These are phyloP conservation scores for Lathyrus aphaca DNA, from an alignment of 306 rosid species.

Conservation along the genomic window DNA sequence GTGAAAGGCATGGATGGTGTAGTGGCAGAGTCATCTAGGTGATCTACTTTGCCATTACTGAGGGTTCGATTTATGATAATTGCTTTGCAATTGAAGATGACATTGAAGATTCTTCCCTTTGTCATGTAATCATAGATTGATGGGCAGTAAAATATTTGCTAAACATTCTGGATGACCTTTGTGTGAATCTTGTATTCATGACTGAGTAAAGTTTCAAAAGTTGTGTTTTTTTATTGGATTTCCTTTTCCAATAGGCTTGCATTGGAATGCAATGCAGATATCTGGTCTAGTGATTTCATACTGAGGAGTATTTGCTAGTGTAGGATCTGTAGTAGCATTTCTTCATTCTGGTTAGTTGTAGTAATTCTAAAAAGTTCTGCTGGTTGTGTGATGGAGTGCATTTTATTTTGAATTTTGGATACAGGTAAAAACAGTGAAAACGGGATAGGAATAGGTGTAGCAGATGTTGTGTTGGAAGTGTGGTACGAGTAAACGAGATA, in stretches of 20 bases:
- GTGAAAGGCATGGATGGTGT: too few species aligned
- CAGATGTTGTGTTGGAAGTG: too few species aligned
- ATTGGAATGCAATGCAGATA: constrained; percentile 14
- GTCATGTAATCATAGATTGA: too few species aligned
- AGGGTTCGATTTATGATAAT: constrained; percentile 2
- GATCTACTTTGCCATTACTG: not conserved
- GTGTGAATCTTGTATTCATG: constrained; percentile 14
- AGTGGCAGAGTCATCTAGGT: not conserved
- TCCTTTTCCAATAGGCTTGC: constrained; percentile 1
- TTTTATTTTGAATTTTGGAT: constrained; percentile 13
- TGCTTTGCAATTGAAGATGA: not conserved
- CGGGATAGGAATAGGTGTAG: too few species aligned
- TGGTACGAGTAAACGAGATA: too few species aligned
- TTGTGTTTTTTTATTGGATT: constrained; percentile 8
- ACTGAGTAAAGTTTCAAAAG: constrained; percentile 4
- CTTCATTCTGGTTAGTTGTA: not conserved
- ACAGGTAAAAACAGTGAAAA: not conserved
- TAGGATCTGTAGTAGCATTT: constrained; percentile 26
- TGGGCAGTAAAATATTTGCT: too few species aligned
- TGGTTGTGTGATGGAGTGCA: not conserved
- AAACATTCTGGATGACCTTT: constrained; percentile 8
- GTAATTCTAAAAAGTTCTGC: constrained; percentile 7
- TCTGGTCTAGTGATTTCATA: not conserved
- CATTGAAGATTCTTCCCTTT: too few species aligned
- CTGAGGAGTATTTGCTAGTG: constrained; percentile 10